These are phyloP conservation scores for Beauveria pseudobassiana DNA, from an alignment of 2,329 filamentous ascomycete species.

Conservation along the genomic window DNA sequence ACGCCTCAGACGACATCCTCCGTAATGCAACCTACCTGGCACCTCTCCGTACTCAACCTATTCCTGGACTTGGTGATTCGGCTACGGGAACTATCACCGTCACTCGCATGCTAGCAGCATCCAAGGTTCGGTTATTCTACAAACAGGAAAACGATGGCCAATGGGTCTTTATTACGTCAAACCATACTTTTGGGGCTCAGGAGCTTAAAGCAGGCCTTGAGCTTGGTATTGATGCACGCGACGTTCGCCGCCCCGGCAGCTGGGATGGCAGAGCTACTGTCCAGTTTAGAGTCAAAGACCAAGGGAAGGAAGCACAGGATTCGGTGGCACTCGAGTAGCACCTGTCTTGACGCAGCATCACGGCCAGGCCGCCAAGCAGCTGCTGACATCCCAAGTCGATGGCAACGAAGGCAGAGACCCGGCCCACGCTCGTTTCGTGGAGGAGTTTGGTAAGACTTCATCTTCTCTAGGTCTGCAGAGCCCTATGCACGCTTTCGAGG, in stretches of 20 bases:
- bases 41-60: too few species aligned
- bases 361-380: not conserved
- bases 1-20: too few species aligned
- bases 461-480: too few species aligned
- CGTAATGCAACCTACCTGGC: too few species aligned
- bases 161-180: slow-evolving; percentile 20
- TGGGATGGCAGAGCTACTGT: slow-evolving; percentile 22
- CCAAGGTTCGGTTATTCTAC: not conserved
- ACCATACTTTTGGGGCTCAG: slow-evolving; percentile 20
- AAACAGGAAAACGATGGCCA: not conserved
- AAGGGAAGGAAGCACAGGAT: not conserved
- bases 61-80: too few species aligned
- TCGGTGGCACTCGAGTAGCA: not conserved
- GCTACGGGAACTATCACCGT: too few species aligned
- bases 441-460: accelerated
- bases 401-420: not conserved
- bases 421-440: too few species aligned
- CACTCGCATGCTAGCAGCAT: too few species aligned
- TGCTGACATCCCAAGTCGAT: too few species aligned
- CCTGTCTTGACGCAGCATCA: not conserved
- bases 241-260: slow-evolving; percentile 16
- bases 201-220: slow-evolving; percentile 18
- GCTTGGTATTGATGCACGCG: slow-evolving; percentile 27
- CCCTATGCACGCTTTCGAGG: too few species aligned
- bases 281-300: not conserved